Percentiles rank a stretch among this genome's conserved stretches.
Evolutionary conservation across 2,329 filamentous ascomycete species (phyloP).

Genomic region (Fonsecaea pugnacius): DNA sequence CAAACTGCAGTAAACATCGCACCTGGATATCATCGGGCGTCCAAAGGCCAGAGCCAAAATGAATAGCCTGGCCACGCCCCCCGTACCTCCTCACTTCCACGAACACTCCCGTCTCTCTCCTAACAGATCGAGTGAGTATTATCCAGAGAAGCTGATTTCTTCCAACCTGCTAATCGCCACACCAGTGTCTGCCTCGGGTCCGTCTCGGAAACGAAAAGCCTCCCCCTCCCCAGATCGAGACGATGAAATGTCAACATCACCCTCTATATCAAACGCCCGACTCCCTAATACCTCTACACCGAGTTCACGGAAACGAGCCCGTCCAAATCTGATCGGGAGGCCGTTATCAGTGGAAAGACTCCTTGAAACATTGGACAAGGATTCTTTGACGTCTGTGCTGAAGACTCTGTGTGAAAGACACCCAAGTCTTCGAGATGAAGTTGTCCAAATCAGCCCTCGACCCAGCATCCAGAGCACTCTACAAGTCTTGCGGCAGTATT

Average conservation of each 20-base stretch:
- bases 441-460: conserved; percentile 81
- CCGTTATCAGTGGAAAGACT: conserved; percentile 73
- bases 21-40: conserved; percentile 24
- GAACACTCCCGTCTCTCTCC: conserved; percentile 64
- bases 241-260: conserved; percentile 83
- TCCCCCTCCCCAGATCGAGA: conserved; percentile 51
- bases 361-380: conserved; percentile 88
- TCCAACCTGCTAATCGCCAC: conserved; percentile 21
- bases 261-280: conserved; percentile 77
- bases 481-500: conserved; percentile 79
- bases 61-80: conserved; percentile 65
- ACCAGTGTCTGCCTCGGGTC: conserved; percentile 43
- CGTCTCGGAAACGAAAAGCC: conserved; percentile 80
- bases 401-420: conserved; percentile 89
- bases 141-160: conserved; percentile 4
- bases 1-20: conserved; percentile 12
- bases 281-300: conserved; percentile 69
- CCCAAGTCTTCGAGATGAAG: conserved; percentile 81
- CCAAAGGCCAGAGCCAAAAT: conserved; percentile 49
- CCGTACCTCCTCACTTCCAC: conserved; percentile 67
- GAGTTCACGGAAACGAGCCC: conserved; percentile 69
- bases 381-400: conserved; percentile 82
- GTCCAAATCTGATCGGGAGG: conserved; percentile 69
- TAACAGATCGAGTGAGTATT: conserved; percentile 60
- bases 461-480: conserved; percentile 82